Evolutionary conservation across 176 grass and related monocot genomes (phyloP), one percentile per base, ranked within the genome.

Genomic region (Lolium rigidum): DNA sequence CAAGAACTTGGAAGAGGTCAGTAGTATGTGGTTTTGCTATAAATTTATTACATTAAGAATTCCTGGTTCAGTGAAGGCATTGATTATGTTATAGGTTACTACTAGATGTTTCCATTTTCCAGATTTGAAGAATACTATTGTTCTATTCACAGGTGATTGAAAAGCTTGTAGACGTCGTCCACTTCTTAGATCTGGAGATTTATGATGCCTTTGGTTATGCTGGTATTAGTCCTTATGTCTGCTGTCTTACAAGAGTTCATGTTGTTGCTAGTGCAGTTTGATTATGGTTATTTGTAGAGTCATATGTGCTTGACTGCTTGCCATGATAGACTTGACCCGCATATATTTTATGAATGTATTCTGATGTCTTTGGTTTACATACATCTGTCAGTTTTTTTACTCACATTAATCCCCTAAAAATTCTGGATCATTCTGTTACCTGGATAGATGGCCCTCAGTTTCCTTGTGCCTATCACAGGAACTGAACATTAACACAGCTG

Each of bases 1-100:
- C 60, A 97, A 93, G 83, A 93, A 90, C 73, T 89, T 99, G 89
- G 97, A 99, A 86, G 97, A 99, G 97, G 97, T 99, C 75, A 54
- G 86, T 89, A 81, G 68, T 85, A 55, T 31, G 52, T 89, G 24
- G 21, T 80, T 86, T 92, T 82, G 15, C 52, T 84, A 31, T 63
- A 78, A 86, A 75, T 66, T 31, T 86, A 58, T 83, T 70, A 46
- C 65, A 83, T 74, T 82, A 57, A 56, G 16, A 82, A 84, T 77
- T 74, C 18, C 18, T 80, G 85, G 86, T 49, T 77, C 35, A 76
- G 49, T 41, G 31, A 88, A 79, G 17, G 56, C 63, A 47, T 66
- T 57, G 41, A 81, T 74, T 79, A 67, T 35, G 24, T 49, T 66
- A 47, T 37, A 48, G n/a, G 25, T 87, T 54, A 47, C 68, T 7